Evolutionary conservation across 208 protist species (phyloP).

Genomic region (Blastocrithidia nonstop): DNA sequence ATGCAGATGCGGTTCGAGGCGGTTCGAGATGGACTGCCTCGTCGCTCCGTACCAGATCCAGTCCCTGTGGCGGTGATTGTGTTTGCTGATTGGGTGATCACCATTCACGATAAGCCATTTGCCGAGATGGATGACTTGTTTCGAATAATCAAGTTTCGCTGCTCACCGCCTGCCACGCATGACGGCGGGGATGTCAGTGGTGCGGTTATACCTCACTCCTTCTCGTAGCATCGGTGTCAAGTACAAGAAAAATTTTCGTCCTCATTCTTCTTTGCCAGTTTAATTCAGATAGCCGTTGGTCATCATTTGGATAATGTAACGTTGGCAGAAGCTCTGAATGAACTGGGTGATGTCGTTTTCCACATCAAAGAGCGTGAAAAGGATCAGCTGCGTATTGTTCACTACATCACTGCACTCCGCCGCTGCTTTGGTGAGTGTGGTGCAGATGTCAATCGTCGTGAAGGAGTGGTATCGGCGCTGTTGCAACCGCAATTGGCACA

Average conservation of each 20-base stretch:
- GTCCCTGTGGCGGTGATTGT: constrained; percentile 52
- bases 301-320: constrained; percentile 66
- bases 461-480: constrained; percentile 42
- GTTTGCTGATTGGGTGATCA: constrained; percentile 75
- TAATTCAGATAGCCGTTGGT: constrained; percentile 65
- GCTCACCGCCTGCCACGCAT: constrained; percentile 10
- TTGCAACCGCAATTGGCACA: constrained; percentile 39
- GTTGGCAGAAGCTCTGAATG: constrained; percentile 42
- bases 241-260: too few relatives aligned
- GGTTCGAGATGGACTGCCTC: constrained; percentile 20
- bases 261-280: constrained; percentile 47
- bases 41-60: constrained; percentile 23
- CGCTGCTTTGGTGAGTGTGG: constrained; percentile 77
- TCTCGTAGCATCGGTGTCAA: too few relatives aligned
- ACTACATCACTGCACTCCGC: constrained; percentile 52
- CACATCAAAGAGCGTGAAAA: constrained; percentile 17
- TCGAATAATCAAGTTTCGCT: constrained; percentile 62
- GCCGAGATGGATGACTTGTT: constrained; percentile 74
- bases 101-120: constrained; percentile 74
- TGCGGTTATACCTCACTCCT: too few relatives aligned
- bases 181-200: too few relatives aligned
- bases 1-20: constrained; percentile 78
- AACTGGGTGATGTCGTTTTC: constrained; percentile 58
- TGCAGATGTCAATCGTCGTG: constrained; percentile 48
- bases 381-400: constrained; percentile 50